Base-by-base conservation (phyloP, 106 monocot genomes). In the Dioscorea alata region DNA sequence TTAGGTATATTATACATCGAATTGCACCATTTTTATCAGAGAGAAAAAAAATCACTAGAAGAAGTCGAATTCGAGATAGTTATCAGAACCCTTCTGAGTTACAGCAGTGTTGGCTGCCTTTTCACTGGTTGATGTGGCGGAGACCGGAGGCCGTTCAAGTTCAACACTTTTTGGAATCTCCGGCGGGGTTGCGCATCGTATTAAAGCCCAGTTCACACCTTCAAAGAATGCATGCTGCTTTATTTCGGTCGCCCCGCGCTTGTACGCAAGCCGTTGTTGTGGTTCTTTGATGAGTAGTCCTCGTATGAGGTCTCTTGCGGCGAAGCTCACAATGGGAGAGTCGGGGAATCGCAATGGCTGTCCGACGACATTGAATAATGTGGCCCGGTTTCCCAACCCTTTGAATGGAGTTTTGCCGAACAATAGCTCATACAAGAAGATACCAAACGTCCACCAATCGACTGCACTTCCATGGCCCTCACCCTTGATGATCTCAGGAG, bases 41-140 rank as follows among this genome's bases (percentile, higher is more conserved):
- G 34, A 5, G 42, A 64, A 23, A 53, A 75, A n/a, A 53, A 75
- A n/a, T 21, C 48, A 8, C 67, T 72, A 85, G 67, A 85, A 85
- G 81, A 85, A 81, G 69, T 81, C 85, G 33, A 81, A 85, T 68
- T 81, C 81, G 28, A 85, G 59, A 65, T 74, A 81, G 21, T 78
- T 78, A 14, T 81, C 77, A 34, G 73, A 67, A n/a, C 51, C 75
- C 67, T 83, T 78, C 48, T 74, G 69, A 57, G 65, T 63, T 20
- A 25, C 54, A 1, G 49, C 62, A 23, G 66, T 7, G 2, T 23
- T 60, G 51, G 23, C 63, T 60, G 23, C 63, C 65, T 72, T 78
- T 57, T 71, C 69, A 42, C 73, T 63, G 1, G 75, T 68, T 12
- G 73, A 50, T 33, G 79, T 6, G 33, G 57, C n/a, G 8, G 69